Conservation (phyloP, 2,329 filamentous ascomycete genomes). For the Bertia moriformis region DNA sequence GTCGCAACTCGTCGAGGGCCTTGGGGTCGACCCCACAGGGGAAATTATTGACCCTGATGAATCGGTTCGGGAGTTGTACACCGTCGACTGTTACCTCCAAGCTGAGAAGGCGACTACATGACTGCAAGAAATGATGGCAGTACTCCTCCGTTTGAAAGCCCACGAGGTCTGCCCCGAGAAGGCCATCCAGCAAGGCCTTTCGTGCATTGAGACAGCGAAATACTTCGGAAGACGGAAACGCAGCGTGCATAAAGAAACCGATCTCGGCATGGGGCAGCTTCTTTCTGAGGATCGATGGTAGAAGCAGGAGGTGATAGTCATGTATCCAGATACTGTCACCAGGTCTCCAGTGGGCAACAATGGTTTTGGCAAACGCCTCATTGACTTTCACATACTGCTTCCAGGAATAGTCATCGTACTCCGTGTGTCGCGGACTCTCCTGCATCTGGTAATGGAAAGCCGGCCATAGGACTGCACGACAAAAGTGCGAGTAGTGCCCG, state of each 20-base stretch:
- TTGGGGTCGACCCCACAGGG: constrained; percentile 85
- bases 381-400: constrained; percentile 86
- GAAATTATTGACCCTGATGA: constrained; percentile 72
- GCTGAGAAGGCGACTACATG: constrained; percentile 75
- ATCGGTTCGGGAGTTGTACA: constrained; percentile 79
- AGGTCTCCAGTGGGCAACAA: constrained; percentile 81
- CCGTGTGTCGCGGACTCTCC: constrained; percentile 95
- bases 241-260: constrained; percentile 87
- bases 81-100: constrained; percentile 82
- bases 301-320: constrained; percentile 83
- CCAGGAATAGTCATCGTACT: constrained; percentile 94
- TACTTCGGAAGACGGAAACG: constrained; percentile 90
- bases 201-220: constrained; percentile 83
- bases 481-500: constrained; percentile 88
- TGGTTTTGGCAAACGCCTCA: constrained; percentile 80
- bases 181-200: constrained; percentile 75
- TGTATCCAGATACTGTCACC: constrained; percentile 91
- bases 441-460: constrained; percentile 98
- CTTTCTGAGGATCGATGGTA: constrained; percentile 78
- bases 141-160: constrained; percentile 93
- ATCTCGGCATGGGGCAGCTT: constrained; percentile 87
- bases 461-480: constrained; percentile 94
- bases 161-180: constrained; percentile 82
- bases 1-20: constrained; percentile 56
- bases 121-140: constrained; percentile 84